Conservation (phyloP, 805 yeast species). For the Starmerella floris region DNA sequence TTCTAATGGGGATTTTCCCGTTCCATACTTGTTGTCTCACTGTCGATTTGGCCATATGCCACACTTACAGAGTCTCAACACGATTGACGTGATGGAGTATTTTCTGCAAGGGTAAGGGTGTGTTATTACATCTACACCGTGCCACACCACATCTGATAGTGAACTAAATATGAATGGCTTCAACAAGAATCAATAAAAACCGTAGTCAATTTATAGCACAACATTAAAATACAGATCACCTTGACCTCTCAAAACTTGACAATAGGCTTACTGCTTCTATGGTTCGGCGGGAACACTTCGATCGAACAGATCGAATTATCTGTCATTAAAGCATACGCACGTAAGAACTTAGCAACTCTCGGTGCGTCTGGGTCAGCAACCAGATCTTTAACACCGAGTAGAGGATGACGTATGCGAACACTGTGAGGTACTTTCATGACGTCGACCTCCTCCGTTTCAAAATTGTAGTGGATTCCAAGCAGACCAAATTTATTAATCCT, state of each 20-base stretch:
- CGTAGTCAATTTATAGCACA: too few species aligned
- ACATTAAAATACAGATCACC: too few species aligned
- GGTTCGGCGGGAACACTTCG: not conserved
- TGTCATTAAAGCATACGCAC: not conserved
- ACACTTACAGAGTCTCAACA: too few species aligned
- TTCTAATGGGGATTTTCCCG: conserved; percentile 9
- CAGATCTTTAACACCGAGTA: not conserved
- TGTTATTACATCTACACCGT: too few species aligned
- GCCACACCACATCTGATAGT: too few species aligned
- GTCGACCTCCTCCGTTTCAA: not conserved
- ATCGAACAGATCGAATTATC: not conserved
- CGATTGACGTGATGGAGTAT: too few species aligned
- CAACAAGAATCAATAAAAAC: too few species aligned
- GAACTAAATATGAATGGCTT: too few species aligned
- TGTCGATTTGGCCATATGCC: not conserved
- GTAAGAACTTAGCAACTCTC: not conserved
- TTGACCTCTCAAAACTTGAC: too few species aligned
- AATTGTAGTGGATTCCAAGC: not conserved
- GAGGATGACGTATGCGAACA: not conserved
- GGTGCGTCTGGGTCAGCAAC: not conserved
- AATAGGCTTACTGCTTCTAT: too few species aligned
- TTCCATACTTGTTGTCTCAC: conserved; percentile 10
- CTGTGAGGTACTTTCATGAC: not conserved
- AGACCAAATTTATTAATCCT: not conserved
- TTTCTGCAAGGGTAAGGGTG: too few species aligned